Evolutionary conservation across 352 stramenopile genomes (phyloP).

Genomic region (Pythium monospermum): DNA sequence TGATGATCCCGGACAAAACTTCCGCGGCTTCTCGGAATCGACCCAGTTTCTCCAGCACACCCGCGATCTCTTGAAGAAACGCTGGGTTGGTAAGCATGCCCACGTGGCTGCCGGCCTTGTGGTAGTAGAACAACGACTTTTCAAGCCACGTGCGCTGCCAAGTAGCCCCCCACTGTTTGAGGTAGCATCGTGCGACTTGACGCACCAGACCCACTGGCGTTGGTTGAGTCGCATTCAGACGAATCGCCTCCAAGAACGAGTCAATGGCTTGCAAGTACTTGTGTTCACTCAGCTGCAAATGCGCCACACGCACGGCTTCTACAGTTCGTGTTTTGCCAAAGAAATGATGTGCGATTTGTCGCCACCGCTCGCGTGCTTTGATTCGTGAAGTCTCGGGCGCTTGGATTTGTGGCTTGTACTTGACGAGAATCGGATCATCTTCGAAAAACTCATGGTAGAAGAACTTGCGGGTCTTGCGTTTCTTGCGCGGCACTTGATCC

Average conservation of each 20-base stretch:
- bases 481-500: conserved; percentile 35
- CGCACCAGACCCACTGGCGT: conserved; percentile 23
- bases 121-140: conserved; percentile 45
- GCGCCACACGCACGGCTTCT: conserved; percentile 33
- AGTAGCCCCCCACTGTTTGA: conserved; percentile 28
- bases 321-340: conserved; percentile 28
- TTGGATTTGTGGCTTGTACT: conserved; percentile 1
- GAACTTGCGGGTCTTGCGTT: conserved; percentile 42
- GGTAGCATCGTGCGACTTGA: conserved; percentile 40
- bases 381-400: conserved; percentile 8
- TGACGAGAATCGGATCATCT: conserved; percentile 43
- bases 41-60: conserved; percentile 35
- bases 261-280: conserved; percentile 32
- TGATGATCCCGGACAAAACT: conserved; percentile 48
- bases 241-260: conserved; percentile 27
- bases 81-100: conserved; percentile 39
- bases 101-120: conserved; percentile 39
- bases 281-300: conserved; percentile 37
- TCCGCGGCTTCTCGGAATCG: conserved; percentile 43
- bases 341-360: conserved; percentile 38
- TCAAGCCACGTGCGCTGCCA: conserved; percentile 30
- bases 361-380: conserved; percentile 40
- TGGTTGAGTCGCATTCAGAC: conserved; percentile 16
- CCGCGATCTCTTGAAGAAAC: conserved; percentile 60
- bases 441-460: conserved; percentile 78